Conservation (phyloP, 805 yeast species). For the Cyberlindnera xylosilytica region DNA sequence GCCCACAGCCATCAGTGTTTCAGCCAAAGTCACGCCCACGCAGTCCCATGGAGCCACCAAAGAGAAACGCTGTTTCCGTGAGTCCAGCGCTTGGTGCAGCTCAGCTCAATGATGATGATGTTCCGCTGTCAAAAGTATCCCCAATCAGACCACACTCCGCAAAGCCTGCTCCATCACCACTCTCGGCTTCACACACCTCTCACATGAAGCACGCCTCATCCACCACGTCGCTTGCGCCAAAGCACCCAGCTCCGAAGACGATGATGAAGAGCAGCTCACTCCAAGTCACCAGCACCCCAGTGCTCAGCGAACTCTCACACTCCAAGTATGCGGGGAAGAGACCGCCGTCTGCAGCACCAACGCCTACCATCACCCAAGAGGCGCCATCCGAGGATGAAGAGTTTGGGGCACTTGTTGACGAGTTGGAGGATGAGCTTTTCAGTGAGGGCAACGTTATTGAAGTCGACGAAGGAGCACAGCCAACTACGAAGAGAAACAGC, state of each 20-base stretch:
- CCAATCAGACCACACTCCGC: constrained; percentile 7
- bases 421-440: constrained; percentile 23
- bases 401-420: constrained; percentile 24
- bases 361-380: constrained; percentile 16
- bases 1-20: constrained; percentile 24
- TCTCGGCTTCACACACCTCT: constrained; percentile 10
- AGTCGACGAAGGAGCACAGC: constrained; percentile 7
- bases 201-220: constrained; percentile 13
- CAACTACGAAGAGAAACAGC: neutral
- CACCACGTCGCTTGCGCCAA: constrained; percentile 1
- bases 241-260: constrained; percentile 3
- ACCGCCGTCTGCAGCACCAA: constrained; percentile 19
- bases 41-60: constrained; percentile 20
- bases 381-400: constrained; percentile 9
- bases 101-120: constrained; percentile 16
- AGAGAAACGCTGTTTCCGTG: neutral
- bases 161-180: constrained; percentile 7
- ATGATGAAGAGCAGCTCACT: neutral
- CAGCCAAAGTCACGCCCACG: constrained; percentile 23
- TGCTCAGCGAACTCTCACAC: constrained; percentile 1
- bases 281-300: neutral
- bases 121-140: constrained; percentile 13
- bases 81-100: neutral
- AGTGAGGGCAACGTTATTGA: constrained; percentile 10
- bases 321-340: constrained; percentile 17